These are phyloP conservation scores for Coniosporium tulheliwenetii DNA, from an alignment of 2,329 filamentous ascomycete species.

Conservation along the genomic window DNA sequence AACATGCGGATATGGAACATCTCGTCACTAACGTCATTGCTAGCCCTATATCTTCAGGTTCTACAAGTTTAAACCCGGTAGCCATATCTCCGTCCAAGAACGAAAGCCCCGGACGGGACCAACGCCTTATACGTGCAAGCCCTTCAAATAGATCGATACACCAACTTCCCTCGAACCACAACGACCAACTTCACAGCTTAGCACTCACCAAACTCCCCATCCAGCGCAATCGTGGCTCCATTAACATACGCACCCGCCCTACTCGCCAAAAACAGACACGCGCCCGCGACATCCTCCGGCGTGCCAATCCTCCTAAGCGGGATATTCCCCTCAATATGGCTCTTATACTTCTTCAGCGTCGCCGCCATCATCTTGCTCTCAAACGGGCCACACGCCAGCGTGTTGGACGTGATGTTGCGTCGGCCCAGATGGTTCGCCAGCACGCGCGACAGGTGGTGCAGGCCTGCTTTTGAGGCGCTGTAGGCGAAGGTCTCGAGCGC, in stretches of 20 bases:
- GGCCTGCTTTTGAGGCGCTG: slow-evolving; percentile 45
- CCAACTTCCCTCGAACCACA: no score
- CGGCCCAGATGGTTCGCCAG: slow-evolving; percentile 47
- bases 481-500: slow-evolving; percentile 44
- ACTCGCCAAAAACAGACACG: slow-evolving; percentile 54
- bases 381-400: slow-evolving; percentile 57
- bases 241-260: slow-evolving; percentile 40
- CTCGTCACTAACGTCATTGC: no score
- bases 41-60: no score
- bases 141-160: no score
- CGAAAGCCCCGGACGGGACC: no score
- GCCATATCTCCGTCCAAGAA: no score
- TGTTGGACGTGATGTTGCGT: slow-evolving; percentile 46
- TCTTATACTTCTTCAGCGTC: slow-evolving; percentile 44
- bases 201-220: slow-evolving; percentile 21
- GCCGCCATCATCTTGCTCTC: slow-evolving; percentile 60
- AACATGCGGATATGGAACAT: no score
- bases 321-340: slow-evolving; percentile 40
- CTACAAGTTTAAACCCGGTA: no score
- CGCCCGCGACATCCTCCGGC: slow-evolving; percentile 53
- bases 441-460: slow-evolving; percentile 49
- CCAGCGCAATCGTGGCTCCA: slow-evolving; percentile 25
- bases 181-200: slow-evolving; percentile 15
- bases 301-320: slow-evolving; percentile 53
- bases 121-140: no score